Conservation (phyloP, 495 filamentous ascomycete species). For the Chlorociboria aeruginascens region DNA sequence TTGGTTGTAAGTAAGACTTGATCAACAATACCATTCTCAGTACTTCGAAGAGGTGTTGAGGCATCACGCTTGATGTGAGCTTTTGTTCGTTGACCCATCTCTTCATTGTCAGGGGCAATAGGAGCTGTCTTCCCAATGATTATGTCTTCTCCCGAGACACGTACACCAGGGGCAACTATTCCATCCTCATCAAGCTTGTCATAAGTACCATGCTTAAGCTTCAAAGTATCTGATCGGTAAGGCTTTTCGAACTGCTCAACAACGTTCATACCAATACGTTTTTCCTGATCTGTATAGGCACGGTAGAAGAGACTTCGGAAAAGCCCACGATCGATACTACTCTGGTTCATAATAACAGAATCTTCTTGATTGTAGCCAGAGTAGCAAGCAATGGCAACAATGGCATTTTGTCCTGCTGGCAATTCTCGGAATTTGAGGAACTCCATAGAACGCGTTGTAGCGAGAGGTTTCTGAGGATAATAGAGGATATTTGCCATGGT, state of each 20-base stretch:
- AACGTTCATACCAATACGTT: conserved; percentile 78
- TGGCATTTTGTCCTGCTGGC: conserved; percentile 94
- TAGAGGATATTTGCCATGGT: conserved; percentile 99
- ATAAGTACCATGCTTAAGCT: conserved; percentile 90
- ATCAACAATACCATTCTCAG: conserved; percentile 93
- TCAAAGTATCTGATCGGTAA: conserved; percentile 71
- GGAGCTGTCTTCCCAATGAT: conserved; percentile 98
- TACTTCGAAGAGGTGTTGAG: conserved; percentile 86
- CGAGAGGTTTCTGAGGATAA: conserved; percentile 95
- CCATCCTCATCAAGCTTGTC: conserved; percentile 97
- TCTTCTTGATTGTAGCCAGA: conserved; percentile 99
- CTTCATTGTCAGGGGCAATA: conserved; percentile 81
- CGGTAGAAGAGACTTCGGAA: conserved; percentile 98
- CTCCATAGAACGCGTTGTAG: conserved; percentile 95
- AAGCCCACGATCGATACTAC: conserved; percentile 89
- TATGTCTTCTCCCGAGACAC: conserved; percentile 95
- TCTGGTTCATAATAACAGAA: conserved; percentile 99
- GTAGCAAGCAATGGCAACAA: conserved; percentile 94
- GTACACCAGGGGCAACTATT: conserved; percentile 80
- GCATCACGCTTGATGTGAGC: conserved; percentile 87
- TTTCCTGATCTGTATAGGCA: conserved; percentile 91
- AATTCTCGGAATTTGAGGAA: conserved; percentile 95
- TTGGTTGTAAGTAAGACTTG: conserved; percentile 88
- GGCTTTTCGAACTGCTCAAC: conserved; percentile 94
- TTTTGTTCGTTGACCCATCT: conserved; percentile 83